A percentile compares a stretch with the other conserved stretches of the same genome.
Evolutionary conservation across 2,329 filamentous ascomycete genomes (phyloP).

Genomic region (Ascosphaera apis): DNA sequence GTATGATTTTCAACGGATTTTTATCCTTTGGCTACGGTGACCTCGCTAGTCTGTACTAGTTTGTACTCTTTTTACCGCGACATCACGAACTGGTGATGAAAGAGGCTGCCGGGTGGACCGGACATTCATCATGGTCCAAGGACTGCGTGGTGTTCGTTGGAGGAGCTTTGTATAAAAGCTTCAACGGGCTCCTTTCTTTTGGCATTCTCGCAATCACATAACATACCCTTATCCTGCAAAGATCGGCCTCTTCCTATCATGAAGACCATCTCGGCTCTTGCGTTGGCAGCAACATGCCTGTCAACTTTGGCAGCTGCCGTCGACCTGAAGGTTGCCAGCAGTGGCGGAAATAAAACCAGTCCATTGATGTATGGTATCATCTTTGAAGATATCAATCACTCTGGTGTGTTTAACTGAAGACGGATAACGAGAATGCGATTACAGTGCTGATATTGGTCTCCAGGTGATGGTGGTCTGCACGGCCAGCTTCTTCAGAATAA

Average conservation of each 20-base stretch:
- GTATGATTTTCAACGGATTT: no score
- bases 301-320: not conserved
- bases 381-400: constrained; percentile 11
- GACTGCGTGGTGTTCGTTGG: no score
- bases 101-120: no score
- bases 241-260: not conserved
- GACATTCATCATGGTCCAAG: no score
- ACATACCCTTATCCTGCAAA: no score
- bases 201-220: no score
- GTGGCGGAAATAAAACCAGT: constrained; percentile 9
- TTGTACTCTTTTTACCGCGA: no score
- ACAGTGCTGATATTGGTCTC: not conserved
- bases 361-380: constrained; percentile 15
- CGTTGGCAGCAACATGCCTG: constrained; percentile 1
- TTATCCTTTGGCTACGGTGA: no score
- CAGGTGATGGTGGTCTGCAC: constrained; percentile 14
- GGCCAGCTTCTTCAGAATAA: constrained; percentile 14
- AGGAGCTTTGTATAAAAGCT: no score
- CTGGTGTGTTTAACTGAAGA: not conserved
- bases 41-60: no score
- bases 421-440: not conserved
- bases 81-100: no score
- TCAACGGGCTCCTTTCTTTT: no score
- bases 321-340: constrained; percentile 1
- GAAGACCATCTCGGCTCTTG: not conserved